Conservation (phyloP, 768 basidiomycete genomes). For the Tubosaeta sp. region DNA sequence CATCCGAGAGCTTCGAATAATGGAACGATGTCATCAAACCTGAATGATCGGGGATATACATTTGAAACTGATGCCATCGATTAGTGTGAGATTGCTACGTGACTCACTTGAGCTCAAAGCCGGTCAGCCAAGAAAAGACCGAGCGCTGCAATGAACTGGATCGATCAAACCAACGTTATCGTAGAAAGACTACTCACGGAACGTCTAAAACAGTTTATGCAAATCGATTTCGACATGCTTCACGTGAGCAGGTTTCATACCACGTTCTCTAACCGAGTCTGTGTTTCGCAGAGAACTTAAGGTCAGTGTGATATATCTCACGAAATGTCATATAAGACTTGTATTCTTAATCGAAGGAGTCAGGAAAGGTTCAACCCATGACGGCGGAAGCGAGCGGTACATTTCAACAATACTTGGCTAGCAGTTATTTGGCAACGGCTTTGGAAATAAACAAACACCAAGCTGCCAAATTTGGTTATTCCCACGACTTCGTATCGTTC, state of each 20-base stretch:
- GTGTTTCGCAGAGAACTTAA: too few species aligned
- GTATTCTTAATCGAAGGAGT: background rate
- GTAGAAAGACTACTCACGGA: background rate
- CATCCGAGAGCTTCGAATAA: background rate
- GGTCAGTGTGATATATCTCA: background rate
- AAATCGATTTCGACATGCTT: background rate
- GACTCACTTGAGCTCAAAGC: background rate
- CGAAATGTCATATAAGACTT: background rate
- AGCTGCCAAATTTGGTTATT: slow-evolving; percentile 10
- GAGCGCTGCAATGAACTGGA: background rate
- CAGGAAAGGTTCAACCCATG: background rate
- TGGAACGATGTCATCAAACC: slow-evolving; percentile 1
- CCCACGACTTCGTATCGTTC: too few species aligned
- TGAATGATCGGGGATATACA: slow-evolving; percentile 9
- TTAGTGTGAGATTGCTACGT: background rate
- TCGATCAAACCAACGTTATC: background rate
- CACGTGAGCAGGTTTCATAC: background rate
- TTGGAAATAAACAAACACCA: slow-evolving; percentile 30
- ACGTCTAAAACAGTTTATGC: background rate
- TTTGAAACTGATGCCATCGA: slow-evolving; percentile 9
- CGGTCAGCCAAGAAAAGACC: slow-evolving; percentile 1
- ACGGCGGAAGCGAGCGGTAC: too few species aligned
- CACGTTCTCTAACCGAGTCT: background rate
- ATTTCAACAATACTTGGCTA: too few species aligned
- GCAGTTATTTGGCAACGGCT: slow-evolving; percentile 26